A percentile compares a stretch with the other conserved stretches of the same genome.
Conservation (phyloP, 2,329 filamentous ascomycete genomes). For the Ascochyta fabae region DNA sequence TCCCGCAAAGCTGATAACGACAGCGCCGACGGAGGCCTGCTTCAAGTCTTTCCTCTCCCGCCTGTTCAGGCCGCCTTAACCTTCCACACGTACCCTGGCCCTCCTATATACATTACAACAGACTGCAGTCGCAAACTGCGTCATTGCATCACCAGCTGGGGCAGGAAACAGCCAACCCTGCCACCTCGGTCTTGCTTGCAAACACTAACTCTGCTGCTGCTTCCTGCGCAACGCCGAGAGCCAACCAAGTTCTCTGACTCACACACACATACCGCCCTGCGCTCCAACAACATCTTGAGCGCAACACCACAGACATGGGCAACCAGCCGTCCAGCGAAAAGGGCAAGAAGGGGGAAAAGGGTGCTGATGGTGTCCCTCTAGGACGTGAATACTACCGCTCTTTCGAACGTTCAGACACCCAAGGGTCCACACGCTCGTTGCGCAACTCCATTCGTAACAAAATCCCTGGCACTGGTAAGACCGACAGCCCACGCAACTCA, state of each 20-base stretch:
- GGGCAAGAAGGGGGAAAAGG: constrained; percentile 53
- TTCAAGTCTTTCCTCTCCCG: constrained; percentile 54
- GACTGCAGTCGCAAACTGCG: constrained; percentile 24
- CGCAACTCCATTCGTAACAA: constrained; percentile 83
- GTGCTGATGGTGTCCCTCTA: constrained; percentile 65
- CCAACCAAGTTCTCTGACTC: constrained; percentile 9
- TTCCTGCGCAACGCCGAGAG: constrained; percentile 14
- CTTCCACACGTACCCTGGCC: constrained; percentile 6
- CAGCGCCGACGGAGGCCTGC: constrained; percentile 52
- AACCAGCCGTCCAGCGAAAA: constrained; percentile 73
- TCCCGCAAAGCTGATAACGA: constrained; percentile 44
- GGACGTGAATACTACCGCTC: constrained; percentile 80
- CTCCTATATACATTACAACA: constrained; percentile 4
- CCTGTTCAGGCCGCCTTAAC: constrained; percentile 56
- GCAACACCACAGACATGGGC: constrained; percentile 66
- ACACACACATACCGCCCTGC: constrained; percentile 12
- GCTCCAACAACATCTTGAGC: constrained; percentile 15
- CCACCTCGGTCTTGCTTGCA: constrained; percentile 28
- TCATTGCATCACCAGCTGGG: constrained; percentile 20
- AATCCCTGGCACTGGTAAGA: constrained; percentile 74
- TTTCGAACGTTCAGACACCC: constrained; percentile 90
- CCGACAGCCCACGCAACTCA: constrained; percentile 83
- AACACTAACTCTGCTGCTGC: constrained; percentile 24
- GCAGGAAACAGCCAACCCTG: constrained; percentile 25
- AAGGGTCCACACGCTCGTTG: constrained; percentile 87